Conservation (phyloP, 208 protist genomes). For the Polymyxa betae region DNA sequence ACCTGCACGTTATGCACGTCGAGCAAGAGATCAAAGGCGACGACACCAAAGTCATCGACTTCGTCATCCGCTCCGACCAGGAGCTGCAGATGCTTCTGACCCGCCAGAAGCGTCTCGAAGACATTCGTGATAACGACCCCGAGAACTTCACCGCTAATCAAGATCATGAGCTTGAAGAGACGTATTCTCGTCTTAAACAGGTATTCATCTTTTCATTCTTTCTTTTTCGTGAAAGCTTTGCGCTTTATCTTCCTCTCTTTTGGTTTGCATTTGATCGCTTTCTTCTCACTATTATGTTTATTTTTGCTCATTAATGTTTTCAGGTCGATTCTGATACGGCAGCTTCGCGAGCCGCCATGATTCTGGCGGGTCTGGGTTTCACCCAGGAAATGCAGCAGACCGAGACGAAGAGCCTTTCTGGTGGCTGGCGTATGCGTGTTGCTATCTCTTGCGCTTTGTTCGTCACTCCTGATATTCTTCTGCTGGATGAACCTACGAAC, state of each 20-base stretch:
- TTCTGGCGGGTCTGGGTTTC: slow-evolving; percentile 61
- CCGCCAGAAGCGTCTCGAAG: slow-evolving; percentile 32
- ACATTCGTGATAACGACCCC: background rate
- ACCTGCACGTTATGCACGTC: slow-evolving; percentile 61
- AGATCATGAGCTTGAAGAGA: slow-evolving; percentile 10
- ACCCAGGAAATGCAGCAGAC: slow-evolving; percentile 56
- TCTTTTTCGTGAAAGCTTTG: too few relatives aligned
- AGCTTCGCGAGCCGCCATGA: slow-evolving; percentile 36
- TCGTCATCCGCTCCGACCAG: background rate
- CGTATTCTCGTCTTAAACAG: background rate
- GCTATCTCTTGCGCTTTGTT: slow-evolving; percentile 65
- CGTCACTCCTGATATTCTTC: slow-evolving; percentile 62
- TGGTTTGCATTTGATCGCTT: too few relatives aligned
- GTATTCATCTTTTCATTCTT: too few relatives aligned
- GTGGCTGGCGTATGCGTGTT: slow-evolving; percentile 67
- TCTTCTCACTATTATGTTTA: too few relatives aligned
- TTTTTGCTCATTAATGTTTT: too few relatives aligned
- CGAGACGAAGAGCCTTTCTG: slow-evolving; percentile 57
- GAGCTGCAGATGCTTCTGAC: slow-evolving; percentile 9
- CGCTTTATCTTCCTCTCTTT: too few relatives aligned
- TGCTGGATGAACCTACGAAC: slow-evolving; percentile 59
- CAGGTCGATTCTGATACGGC: slow-evolving; percentile 34
- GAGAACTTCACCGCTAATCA: background rate
- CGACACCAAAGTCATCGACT: slow-evolving; percentile 51
- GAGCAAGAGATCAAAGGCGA: slow-evolving; percentile 55